phyloP scores from a whole-genome alignment of 2,329 filamentous ascomycete species.

The Fusarium hainanense region DNA sequence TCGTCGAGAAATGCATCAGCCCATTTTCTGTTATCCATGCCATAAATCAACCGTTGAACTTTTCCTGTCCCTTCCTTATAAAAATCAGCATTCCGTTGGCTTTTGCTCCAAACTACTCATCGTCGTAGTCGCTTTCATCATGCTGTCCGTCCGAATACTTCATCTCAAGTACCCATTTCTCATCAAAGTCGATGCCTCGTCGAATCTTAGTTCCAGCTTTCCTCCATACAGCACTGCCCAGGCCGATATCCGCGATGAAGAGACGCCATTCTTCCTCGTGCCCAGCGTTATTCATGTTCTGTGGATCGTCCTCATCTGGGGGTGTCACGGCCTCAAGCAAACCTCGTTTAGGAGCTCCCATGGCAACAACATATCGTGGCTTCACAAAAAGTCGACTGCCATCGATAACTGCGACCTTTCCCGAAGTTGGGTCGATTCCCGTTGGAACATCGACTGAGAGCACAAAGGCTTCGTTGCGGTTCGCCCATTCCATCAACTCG shows the following conservation, averaged over 20 bases:
- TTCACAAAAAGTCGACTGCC: slow-evolving; percentile 83
- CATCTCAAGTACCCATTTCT: slow-evolving; percentile 84
- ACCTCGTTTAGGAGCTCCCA: slow-evolving; percentile 88
- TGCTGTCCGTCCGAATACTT: slow-evolving; percentile 56
- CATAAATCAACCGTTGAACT: slow-evolving; percentile 38
- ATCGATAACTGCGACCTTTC: slow-evolving; percentile 74
- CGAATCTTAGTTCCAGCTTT: slow-evolving; percentile 84
- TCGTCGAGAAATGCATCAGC: slow-evolving; percentile 24
- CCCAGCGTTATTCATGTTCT: slow-evolving; percentile 45
- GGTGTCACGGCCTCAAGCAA: slow-evolving; percentile 80
- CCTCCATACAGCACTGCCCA: slow-evolving; percentile 84
- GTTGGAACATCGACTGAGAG: slow-evolving; percentile 92
- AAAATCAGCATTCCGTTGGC: not conserved
- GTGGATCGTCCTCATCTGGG: slow-evolving; percentile 53
- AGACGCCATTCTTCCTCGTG: slow-evolving; percentile 78
- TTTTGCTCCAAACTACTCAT: slow-evolving; percentile 16
- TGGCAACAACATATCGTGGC: slow-evolving; percentile 83
- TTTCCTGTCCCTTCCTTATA: slow-evolving; percentile 16
- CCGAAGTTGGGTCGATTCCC: slow-evolving; percentile 83
- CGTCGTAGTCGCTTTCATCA: slow-evolving; percentile 45
- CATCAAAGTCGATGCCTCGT: slow-evolving; percentile 88
- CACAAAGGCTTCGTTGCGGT: slow-evolving; percentile 83
- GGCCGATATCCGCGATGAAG: slow-evolving; percentile 86
- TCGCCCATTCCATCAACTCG: slow-evolving; percentile 93
- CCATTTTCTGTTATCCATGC: slow-evolving; percentile 15